Evolutionary conservation across 169 alveolate genomes (phyloP), one percentile per base, ranked within the genome.

Genomic region (Plasmodium fragile): DNA sequence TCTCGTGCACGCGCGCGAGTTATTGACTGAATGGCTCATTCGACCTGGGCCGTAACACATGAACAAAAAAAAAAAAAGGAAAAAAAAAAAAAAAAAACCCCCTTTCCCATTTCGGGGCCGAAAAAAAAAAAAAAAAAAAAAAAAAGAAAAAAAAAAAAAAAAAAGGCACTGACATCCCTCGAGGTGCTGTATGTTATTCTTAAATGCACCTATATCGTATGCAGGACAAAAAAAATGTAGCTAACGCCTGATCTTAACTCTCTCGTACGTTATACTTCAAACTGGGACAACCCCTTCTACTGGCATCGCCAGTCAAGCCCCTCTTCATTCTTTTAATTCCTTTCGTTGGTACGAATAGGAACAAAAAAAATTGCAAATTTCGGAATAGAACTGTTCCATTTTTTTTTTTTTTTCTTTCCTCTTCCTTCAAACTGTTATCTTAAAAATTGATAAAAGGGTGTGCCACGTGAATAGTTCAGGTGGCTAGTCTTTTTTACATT

Each of bases 401-500:
- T 73, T 73, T 32, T 72, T 72, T 30, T 73, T 34, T 32, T n/a
- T 11, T 72, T 30, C 7, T 73, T 32, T 30, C 16, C 16, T 59
- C 28, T 55, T 55, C 39, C 75, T 65, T n/a, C 39, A 65, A 65
- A 65, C 53, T 73, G 36, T 73, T 73, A 39, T 10, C 5, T 34
- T 39, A 73, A 34, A 73, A 73, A 34, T 73, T 73, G 45, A 34
- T 39, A 73, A 73, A 70, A 70, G 18, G 32, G 28, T 53, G 34
- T 4, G 11, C 28, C 16, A n/a, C 53, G 22, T 13, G 16, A n/a
- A 45, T 71, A 71, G 22, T 80, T 34, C 8, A n/a, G 16, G 30
- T 65, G 30, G 75, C 25, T 84, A 18, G 69, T 10, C 16, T 65
- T 84, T 36, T 84, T 65, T 59, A 22, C 71, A 28, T 41, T 65